These are phyloP conservation scores for Aspergillus pseudotamarii DNA, from an alignment of 2,329 filamentous ascomycete genomes.

Conservation along the genomic window DNA sequence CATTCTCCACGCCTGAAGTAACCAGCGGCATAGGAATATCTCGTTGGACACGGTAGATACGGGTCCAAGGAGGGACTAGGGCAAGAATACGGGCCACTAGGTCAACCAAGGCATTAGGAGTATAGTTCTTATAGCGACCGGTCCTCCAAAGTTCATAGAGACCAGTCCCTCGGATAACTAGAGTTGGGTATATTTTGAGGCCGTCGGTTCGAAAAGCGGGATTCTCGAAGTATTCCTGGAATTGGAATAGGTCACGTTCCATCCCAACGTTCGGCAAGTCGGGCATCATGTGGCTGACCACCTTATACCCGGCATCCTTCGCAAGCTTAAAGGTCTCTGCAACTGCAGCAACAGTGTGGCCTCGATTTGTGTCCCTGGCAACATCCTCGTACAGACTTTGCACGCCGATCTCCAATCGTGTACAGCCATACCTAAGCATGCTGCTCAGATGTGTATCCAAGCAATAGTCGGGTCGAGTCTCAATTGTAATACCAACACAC, in stretches of 20 bases:
- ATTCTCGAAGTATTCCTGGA: slow-evolving; percentile 96
- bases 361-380: slow-evolving; percentile 94
- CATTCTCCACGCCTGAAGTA: slow-evolving; percentile 97
- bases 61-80: slow-evolving; percentile 93
- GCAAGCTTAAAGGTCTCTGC: slow-evolving; percentile 96
- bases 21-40: slow-evolving; percentile 99
- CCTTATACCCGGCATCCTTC: slow-evolving; percentile 98
- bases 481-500: slow-evolving; percentile 97
- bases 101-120: slow-evolving; percentile 93
- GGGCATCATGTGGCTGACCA: slow-evolving; percentile 99
- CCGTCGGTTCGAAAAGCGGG: slow-evolving; percentile 95
- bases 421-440: slow-evolving; percentile 98
- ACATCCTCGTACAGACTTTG: slow-evolving; percentile 98
- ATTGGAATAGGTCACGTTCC: slow-evolving; percentile 96
- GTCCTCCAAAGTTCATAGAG: slow-evolving; percentile 98
- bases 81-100: slow-evolving; percentile 95
- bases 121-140: slow-evolving; percentile 97
- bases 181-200: slow-evolving; percentile 95
- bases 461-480: slow-evolving; percentile 96
- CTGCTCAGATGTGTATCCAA: slow-evolving; percentile 90
- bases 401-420: slow-evolving; percentile 89
- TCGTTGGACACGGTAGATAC: slow-evolving; percentile 96
- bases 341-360: slow-evolving; percentile 92
- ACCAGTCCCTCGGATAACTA: slow-evolving; percentile 94
- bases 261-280: slow-evolving; percentile 97